A percentile compares a stretch with the other conserved stretches of the same genome.
Evolutionary conservation across 2,329 filamentous ascomycete genomes (phyloP).

Genomic region (Scleromitrula shiraiana): DNA sequence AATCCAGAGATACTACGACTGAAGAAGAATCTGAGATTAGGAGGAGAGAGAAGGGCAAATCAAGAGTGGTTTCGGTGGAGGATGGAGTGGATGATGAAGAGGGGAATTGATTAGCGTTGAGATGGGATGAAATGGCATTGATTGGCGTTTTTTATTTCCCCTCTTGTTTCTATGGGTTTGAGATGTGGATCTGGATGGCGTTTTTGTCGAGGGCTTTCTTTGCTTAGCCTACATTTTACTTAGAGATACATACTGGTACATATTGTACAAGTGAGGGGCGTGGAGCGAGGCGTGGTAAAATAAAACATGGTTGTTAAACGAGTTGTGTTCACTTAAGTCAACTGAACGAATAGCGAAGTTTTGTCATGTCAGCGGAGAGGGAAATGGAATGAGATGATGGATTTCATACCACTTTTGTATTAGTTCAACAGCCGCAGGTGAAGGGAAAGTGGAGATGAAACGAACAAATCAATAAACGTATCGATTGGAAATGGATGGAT

Average conservation of each 20-base stretch:
- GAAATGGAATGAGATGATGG: background rate
- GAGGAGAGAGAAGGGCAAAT: constrained; percentile 35
- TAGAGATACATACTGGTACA: no score
- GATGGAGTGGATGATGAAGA: constrained; percentile 36
- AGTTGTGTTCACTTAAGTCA: background rate
- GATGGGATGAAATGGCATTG: background rate
- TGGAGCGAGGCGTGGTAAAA: no score
- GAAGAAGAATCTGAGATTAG: constrained; percentile 9
- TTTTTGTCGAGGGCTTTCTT: no score
- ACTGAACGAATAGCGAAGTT: background rate
- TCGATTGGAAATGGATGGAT: no score
- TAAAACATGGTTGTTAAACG: no score
- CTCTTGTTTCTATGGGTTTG: no score
- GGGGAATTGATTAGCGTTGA: background rate
- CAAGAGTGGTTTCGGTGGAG: constrained; percentile 40
- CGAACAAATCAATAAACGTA: no score
- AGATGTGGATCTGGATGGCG: background rate
- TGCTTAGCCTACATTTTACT: no score
- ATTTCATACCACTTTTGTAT: background rate
- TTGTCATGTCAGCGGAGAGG: background rate
- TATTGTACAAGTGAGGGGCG: no score
- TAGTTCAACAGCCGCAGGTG: no score
- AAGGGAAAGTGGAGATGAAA: no score
- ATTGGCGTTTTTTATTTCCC: no score
- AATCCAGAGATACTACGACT: constrained; percentile 5